phyloP scores from a whole-genome alignment of 208 protist genomes.

The Jaenimonas drosophilae region DNA sequence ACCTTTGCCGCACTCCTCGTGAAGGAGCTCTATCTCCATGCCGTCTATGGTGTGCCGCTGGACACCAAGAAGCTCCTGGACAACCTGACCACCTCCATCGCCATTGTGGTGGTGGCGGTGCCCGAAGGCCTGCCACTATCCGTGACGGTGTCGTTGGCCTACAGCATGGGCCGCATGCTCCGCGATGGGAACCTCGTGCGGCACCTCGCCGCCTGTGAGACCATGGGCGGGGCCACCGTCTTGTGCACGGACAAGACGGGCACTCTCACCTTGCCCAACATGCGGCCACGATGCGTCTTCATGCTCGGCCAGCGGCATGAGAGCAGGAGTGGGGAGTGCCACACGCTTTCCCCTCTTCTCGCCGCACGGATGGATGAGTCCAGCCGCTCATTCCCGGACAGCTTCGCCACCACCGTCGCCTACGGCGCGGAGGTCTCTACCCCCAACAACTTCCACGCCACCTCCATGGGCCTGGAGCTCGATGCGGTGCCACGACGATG shows the following conservation, averaged over 20 bases:
- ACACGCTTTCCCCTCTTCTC: neutral
- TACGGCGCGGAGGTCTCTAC: neutral
- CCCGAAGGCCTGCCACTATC: slow-evolving; percentile 96
- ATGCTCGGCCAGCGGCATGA: slow-evolving; percentile 14
- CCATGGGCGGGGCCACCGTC: slow-evolving; percentile 92
- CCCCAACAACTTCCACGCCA: neutral
- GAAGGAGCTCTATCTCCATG: slow-evolving; percentile 46
- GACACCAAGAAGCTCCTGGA: slow-evolving; percentile 76
- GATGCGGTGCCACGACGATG: neutral
- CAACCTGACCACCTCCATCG: slow-evolving; percentile 87
- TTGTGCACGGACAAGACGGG: slow-evolving; percentile 94
- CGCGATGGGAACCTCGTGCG: slow-evolving; percentile 93
- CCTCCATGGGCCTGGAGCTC: neutral
- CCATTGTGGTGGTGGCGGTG: slow-evolving; percentile 97
- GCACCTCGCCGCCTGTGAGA: slow-evolving; percentile 93
- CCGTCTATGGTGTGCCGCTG: slow-evolving; percentile 21
- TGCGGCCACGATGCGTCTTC: slow-evolving; percentile 73
- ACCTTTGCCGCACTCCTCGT: slow-evolving; percentile 65
- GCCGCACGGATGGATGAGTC: too few relatives aligned
- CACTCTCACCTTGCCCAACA: slow-evolving; percentile 90
- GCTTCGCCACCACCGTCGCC: neutral
- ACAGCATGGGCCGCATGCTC: slow-evolving; percentile 94
- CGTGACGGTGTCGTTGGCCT: slow-evolving; percentile 96
- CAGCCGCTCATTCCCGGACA: too few relatives aligned
- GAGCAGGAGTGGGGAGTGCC: neutral